Conservation (phyloP, 139 green algal species). For the Coelastrella sp. region DNA sequence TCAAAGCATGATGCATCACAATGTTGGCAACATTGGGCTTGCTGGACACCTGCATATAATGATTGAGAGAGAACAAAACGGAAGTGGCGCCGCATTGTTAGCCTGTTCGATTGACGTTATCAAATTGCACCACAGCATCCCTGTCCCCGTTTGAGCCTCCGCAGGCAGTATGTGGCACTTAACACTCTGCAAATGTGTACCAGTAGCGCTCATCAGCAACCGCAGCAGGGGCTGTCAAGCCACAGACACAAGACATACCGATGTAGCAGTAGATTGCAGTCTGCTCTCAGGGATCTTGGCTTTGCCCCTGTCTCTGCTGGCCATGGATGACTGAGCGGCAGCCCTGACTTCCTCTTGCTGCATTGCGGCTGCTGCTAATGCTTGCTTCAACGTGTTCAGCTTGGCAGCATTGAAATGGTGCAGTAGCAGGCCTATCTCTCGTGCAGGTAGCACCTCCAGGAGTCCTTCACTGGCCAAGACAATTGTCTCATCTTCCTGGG, state of each 20-base stretch:
- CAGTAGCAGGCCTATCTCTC: conserved; percentile 32
- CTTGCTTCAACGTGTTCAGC: conserved; percentile 6
- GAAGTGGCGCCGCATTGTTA: no score
- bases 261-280: not conserved
- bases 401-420: conserved; percentile 35
- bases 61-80: not conserved
- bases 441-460: conserved; percentile 5
- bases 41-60: not conserved
- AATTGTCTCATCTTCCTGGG: not conserved
- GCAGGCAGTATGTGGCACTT: not conserved
- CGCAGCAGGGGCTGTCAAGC: not conserved
- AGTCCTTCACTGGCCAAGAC: conserved; percentile 32
- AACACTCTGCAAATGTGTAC: not conserved
- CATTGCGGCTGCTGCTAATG: conserved; percentile 13
- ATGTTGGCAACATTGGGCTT: conserved; percentile 34
- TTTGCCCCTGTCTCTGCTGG: not conserved
- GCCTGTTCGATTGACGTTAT: no score
- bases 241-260: not conserved
- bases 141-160: not conserved
- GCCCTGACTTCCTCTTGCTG: conserved; percentile 3
- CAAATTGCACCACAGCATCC: no score
- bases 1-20: conserved; percentile 38
- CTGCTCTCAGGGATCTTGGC: not conserved
- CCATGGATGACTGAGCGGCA: not conserved
- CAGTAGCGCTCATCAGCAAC: no score